Base-by-base conservation (phyloP, 2,329 filamentous ascomycete species). In the Pseudopithomyces chartarum region DNA sequence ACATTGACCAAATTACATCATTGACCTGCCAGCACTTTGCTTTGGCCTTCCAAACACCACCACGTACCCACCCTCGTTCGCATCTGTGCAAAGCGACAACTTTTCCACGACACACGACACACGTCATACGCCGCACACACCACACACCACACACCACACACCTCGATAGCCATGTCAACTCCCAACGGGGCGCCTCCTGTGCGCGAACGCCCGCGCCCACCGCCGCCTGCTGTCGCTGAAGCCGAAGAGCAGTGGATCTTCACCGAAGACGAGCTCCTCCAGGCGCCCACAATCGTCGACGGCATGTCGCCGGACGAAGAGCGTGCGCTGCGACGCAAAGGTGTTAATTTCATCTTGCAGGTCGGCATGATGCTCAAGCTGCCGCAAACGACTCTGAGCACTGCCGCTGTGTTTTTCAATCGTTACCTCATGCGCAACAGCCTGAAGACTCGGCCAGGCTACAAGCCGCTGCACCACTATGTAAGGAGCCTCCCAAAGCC, bases 341-440 rank as follows among this genome's bases (percentile, higher is more conserved):
- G 95, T 45, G 89, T 97, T 71, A 96, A 97, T 75, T 99, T 99
- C 78, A 96, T 99, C 68, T 89, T 92, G 61, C 93, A 97, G 76
- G 92, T 94, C 43, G 95, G 94, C 62, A 91, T 96, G 64, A 87
- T 97, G 80, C 85, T 98, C 51, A 94, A 96, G 73, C 81, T 98
- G 48, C 94, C 94, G 12, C 93, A 97, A 75, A 87, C 95, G 54
- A 98, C 95, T 0, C 82, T 99, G 40, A 93, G 90, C 77, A 96
- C 96, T 0, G 95, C 95, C 0, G 90, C 91, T 17, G 90, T 97
- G 42, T 98, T 96, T 80, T 93, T 99, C 75, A 94, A 99, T 76
- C 87, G 95, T 32, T 98, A 97, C 75, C 93, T 92, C 73, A 97
- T 98, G 92, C 88, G 92, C 61, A 87, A 84, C 70, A 94, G 88